These are phyloP conservation scores for Neurospora sp. DNA, from an alignment of 2,329 filamentous ascomycete species.

Conservation along the genomic window DNA sequence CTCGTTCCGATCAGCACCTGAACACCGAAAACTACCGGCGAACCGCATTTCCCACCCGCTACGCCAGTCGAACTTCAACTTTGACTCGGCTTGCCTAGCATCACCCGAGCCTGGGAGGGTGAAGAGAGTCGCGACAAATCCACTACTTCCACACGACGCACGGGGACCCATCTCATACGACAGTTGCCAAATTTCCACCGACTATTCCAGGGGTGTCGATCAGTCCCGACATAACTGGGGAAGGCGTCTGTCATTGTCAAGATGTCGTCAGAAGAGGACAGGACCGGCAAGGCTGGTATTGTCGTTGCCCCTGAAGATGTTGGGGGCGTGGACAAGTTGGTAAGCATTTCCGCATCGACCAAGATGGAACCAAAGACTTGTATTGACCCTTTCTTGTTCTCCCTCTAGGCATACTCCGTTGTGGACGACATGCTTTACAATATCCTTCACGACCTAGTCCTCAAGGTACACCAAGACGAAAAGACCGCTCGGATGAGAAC, in stretches of 20 bases:
- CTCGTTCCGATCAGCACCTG: background rate
- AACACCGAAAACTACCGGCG: background rate
- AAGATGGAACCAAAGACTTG: slow-evolving; percentile 4
- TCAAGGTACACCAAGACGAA: slow-evolving; percentile 68
- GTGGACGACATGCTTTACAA: slow-evolving; percentile 69
- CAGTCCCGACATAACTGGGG: background rate
- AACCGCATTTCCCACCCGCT: background rate
- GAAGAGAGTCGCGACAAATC: background rate
- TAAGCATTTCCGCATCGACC: slow-evolving; percentile 26
- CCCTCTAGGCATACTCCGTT: slow-evolving; percentile 47
- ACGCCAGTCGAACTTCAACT: background rate
- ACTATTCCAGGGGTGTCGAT: background rate
- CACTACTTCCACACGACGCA: background rate
- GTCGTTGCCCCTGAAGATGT: slow-evolving; percentile 43
- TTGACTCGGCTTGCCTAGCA: background rate
- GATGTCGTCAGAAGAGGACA: slow-evolving; percentile 13
- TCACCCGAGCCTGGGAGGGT: background rate
- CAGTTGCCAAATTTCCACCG: background rate
- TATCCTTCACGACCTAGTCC: slow-evolving; percentile 63
- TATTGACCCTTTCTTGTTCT: slow-evolving; percentile 6
- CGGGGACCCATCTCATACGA: background rate
- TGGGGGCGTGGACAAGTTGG: slow-evolving; percentile 47
- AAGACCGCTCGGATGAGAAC: slow-evolving; percentile 62
- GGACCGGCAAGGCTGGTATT: slow-evolving; percentile 45
- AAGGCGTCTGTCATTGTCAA: slow-evolving; percentile 28